Conservation (phyloP, 805 yeast genomes). For the Tetrapisispora nanseiensis region DNA sequence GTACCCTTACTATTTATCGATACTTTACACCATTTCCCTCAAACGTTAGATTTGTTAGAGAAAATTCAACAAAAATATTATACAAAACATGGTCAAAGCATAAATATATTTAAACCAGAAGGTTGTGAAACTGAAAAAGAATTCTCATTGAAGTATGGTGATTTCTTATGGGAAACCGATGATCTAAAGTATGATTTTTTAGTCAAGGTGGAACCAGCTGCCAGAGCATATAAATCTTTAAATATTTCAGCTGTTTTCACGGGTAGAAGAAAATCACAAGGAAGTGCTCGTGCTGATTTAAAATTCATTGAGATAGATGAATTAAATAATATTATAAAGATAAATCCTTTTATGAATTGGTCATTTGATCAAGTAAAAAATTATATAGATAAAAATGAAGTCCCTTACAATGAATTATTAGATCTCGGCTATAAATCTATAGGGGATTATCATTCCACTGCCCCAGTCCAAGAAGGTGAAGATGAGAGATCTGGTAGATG, state of each 20-base stretch:
- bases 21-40: slow-evolving; percentile 91
- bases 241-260: slow-evolving; percentile 80
- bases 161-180: slow-evolving; percentile 70
- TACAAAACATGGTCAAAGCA: slow-evolving; percentile 21
- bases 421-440: slow-evolving; percentile 84
- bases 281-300: slow-evolving; percentile 65
- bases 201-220: slow-evolving; percentile 88
- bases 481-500: slow-evolving; percentile 97
- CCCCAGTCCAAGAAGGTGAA: slow-evolving; percentile 81
- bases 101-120: slow-evolving; percentile 61
- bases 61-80: slow-evolving; percentile 46
- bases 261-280: slow-evolving; percentile 85
- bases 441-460: slow-evolving; percentile 93
- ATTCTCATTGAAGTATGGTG: slow-evolving; percentile 62
- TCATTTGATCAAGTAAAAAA: slow-evolving; percentile 57
- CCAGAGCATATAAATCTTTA: slow-evolving; percentile 68
- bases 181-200: slow-evolving; percentile 74
- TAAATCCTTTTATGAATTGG: slow-evolving; percentile 86
- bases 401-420: slow-evolving; percentile 77
- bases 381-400: slow-evolving; percentile 60
- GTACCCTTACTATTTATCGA: slow-evolving; percentile 78
- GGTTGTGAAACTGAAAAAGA: slow-evolving; percentile 48
- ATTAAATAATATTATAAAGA: slow-evolving; percentile 61
- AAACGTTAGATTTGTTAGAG: slow-evolving; percentile 67
- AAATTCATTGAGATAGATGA: slow-evolving; percentile 71